Percentiles rank a stretch among this genome's conserved stretches.
These are phyloP conservation scores for Haematococcus sp. DNA, from an alignment of 139 green algal genomes.

Conservation along the genomic window DNA sequence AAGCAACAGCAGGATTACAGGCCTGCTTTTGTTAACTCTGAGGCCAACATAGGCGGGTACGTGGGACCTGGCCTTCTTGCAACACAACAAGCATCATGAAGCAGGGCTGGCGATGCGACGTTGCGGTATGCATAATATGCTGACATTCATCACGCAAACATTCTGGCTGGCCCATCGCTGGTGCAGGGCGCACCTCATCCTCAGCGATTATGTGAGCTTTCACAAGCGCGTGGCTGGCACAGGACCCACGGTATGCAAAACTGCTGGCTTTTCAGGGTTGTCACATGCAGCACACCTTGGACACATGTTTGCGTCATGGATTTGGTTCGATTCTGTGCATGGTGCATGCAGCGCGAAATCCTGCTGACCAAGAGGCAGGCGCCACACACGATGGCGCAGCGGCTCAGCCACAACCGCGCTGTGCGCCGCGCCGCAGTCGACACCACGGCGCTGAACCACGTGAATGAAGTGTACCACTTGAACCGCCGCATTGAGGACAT, in stretches of 20 bases:
- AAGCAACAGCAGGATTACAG: no score
- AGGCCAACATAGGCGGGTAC: no score
- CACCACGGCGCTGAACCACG: constrained; percentile 7
- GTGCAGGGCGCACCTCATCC: constrained; percentile 5
- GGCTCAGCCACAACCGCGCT: not conserved
- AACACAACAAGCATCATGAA: not conserved
- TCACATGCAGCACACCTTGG: not conserved
- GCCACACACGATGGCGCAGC: not conserved
- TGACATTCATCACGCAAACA: no score
- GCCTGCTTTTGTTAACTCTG: no score
- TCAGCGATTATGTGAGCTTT: not conserved
- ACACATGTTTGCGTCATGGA: not conserved
- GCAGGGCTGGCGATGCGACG: no score
- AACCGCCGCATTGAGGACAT: constrained; percentile 17
- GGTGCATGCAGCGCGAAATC: not conserved
- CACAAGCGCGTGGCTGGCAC: not conserved
- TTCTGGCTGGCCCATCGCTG: not conserved
- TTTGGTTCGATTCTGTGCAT: not conserved
- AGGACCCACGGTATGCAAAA: constrained; percentile 1
- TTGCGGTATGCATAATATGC: no score
- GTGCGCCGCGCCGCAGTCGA: not conserved
- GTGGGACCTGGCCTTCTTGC: not conserved
- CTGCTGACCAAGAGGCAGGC: not conserved
- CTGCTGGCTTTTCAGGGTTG: no score
- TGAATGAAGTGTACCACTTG: constrained; percentile 27